Evolutionary conservation across 1,139 yeast genomes (phyloP), one percentile per base, ranked within the genome.

Genomic region (Debaryomyces fabryi): DNA sequence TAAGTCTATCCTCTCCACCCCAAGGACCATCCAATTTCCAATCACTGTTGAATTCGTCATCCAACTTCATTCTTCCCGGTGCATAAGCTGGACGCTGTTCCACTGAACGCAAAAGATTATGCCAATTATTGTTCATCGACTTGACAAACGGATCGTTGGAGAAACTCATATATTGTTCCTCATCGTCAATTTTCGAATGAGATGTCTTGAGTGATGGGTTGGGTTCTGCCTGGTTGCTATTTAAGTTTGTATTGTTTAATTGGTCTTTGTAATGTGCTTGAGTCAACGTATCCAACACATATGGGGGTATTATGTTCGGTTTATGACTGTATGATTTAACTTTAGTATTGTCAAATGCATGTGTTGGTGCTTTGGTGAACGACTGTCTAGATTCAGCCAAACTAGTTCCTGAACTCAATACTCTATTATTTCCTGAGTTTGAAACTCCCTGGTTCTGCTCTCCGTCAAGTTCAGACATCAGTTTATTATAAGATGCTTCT

Each of bases 1-100:
- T 76, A 51, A 87, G 71, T 52, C 91, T 65, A 49, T 79, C 81
- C 52, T 79, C 89, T 25, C 93, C 95, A 33, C 85, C 85, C 93
- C 93, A 87, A 12, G 74, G 64, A 0, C 79, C 81, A 20, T 63
- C 60, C 25, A 72, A 57, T 42, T 63, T 58, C 52, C 63, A 59
- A 12, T 59, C 65, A 37, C 57, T 52, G 24, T 57, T 54, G 30
- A 57, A 55, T 29, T 57, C 56, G 27, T 56, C 58, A 42, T 72
- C 72, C 43, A 60, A 56, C 8, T 52, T 55, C 12, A 67, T 51
- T 30, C 58, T 52, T 39, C 68, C 76, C 21, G 59, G 53, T 3
- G 76, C 63, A 51, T 72, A 74, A 9, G 74, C 58, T 4, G 63
- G 59, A 2, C 78, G 79, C 46, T 70, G 68, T 43, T 68, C 62